Evolutionary conservation across 148 eudicot species (phyloP).

Genomic region (Chenopodium album): DNA sequence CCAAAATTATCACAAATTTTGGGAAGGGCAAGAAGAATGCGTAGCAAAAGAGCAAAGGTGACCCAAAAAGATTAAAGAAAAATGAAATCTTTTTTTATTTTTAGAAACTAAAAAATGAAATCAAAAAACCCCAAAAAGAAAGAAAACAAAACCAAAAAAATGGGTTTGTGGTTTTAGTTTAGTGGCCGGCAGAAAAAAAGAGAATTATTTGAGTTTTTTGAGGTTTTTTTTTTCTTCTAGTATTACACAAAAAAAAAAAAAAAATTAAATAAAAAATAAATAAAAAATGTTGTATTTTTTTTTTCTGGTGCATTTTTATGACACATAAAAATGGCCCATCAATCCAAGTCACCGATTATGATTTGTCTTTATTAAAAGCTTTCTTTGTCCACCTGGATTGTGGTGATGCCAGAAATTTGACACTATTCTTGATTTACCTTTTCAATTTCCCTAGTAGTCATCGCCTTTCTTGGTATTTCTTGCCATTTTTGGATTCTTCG

Average conservation of each 20-base stretch:
- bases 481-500: not conserved
- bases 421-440: not conserved
- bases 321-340: slow-evolving; percentile 14
- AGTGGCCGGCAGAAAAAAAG: slow-evolving; percentile 8
- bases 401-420: slow-evolving; percentile 11
- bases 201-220: not conserved
- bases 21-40: slow-evolving; percentile 10
- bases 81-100: no score
- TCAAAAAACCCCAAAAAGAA: not conserved
- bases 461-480: slow-evolving; percentile 6
- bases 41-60: slow-evolving; percentile 31
- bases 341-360: slow-evolving; percentile 7
- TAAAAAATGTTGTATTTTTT: not conserved
- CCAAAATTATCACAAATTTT: not conserved
- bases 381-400: not conserved
- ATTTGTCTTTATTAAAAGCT: slow-evolving; percentile 11
- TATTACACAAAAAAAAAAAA: not conserved
- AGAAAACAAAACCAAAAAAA: not conserved
- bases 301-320: not conserved
- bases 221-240: not conserved
- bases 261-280: not conserved
- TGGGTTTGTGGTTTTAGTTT: not conserved
- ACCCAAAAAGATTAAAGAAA: not conserved
- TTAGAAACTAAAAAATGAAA: no score
- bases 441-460: slow-evolving; percentile 2